Evolutionary conservation across 495 filamentous ascomycete genomes (phyloP).

Genomic region (Tuber melanosporum): DNA sequence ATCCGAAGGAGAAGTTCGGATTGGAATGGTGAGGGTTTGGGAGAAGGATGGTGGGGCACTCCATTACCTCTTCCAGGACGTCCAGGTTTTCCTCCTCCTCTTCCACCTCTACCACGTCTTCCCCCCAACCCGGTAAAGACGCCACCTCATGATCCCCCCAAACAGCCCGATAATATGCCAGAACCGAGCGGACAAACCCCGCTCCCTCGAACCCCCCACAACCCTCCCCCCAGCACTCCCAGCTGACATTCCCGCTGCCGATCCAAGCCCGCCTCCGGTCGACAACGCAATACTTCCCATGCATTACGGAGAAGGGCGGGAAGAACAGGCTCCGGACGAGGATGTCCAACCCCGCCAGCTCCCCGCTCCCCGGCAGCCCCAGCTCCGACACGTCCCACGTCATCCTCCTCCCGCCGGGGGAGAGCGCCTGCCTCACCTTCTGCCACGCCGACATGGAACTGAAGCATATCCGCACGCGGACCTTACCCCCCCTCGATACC

Average conservation of each 20-base stretch:
- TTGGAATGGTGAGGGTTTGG: conserved; percentile 63
- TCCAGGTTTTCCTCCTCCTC: conserved; percentile 4
- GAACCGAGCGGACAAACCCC: conserved; percentile 49
- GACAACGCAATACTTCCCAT: conserved; percentile 67
- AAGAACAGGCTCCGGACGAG: conserved; percentile 65
- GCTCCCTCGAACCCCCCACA: conserved; percentile 53
- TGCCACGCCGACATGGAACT: conserved; percentile 61
- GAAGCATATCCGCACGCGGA: conserved; percentile 56
- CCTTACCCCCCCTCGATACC: conserved; percentile 32
- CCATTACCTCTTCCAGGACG: conserved; percentile 8
- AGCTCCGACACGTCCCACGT: conserved; percentile 56
- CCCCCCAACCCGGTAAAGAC: conserved; percentile 1
- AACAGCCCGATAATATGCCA: conserved; percentile 54
- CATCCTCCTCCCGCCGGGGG: conserved; percentile 51
- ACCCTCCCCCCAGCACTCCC: conserved; percentile 69
- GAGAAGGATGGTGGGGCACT: conserved; percentile 52
- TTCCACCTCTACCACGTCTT: conserved; percentile 9
- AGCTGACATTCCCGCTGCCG: conserved; percentile 69
- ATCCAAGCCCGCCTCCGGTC: conserved; percentile 56
- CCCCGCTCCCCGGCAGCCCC: conserved; percentile 52
- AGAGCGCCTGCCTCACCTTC: conserved; percentile 55
- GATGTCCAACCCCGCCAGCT: conserved; percentile 56
- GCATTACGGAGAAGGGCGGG: conserved; percentile 67
- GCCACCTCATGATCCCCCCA: conserved; percentile 47
- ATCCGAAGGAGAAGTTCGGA: conserved; percentile 47